A percentile compares a stretch with the other conserved stretches of the same genome.
These are phyloP conservation scores for Vicia faba DNA, from an alignment of 306 rosid genomes.

Conservation along the genomic window DNA sequence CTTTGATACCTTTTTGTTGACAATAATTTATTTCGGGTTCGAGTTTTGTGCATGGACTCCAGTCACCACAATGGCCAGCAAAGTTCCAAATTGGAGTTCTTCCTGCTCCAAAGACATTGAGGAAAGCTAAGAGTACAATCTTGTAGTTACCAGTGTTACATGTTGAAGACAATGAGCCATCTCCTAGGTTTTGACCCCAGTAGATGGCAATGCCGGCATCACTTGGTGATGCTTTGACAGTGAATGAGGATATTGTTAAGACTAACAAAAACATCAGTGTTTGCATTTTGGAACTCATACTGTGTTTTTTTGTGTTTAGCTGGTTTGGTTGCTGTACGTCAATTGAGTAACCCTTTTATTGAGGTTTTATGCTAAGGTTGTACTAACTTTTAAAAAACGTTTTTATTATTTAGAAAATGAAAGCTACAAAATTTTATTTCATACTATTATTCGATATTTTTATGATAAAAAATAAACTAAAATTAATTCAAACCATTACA, in stretches of 20 bases:
- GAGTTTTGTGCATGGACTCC: background rate
- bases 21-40: slow-evolving; percentile 32
- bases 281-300: background rate
- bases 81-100: background rate
- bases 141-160: slow-evolving; percentile 50
- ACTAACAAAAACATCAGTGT: background rate
- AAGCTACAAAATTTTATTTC: no score
- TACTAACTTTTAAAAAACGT: no score
- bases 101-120: slow-evolving; percentile 38
- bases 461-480: no score
- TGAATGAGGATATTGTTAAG: background rate
- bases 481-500: no score
- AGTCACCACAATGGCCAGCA: background rate
- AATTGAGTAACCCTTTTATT: background rate
- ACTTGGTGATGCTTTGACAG: slow-evolving; percentile 1
- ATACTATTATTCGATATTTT: no score
- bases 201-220: slow-evolving; percentile 48
- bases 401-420: no score
- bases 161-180: slow-evolving; percentile 46
- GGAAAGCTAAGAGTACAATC: slow-evolving; percentile 50
- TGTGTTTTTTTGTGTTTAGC: background rate
- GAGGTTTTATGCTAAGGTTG: background rate
- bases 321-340: no score
- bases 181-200: slow-evolving; percentile 53
- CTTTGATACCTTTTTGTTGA: slow-evolving; percentile 47